Base-by-base conservation (phyloP, 2,329 filamentous ascomycete genomes). In the Periglandula ipomoeae region DNA sequence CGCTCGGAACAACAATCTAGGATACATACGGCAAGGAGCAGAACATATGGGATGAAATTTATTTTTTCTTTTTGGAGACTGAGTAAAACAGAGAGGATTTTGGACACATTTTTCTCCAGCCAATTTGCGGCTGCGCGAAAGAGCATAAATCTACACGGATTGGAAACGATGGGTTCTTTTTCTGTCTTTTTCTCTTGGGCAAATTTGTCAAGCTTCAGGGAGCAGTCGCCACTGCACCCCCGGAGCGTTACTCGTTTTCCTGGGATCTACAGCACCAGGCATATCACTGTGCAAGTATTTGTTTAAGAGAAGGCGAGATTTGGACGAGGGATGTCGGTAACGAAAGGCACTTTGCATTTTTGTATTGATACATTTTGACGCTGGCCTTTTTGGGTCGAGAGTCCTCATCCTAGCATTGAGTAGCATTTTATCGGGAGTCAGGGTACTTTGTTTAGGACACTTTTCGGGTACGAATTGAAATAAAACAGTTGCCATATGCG, bases 251-350 rank as follows among this genome's bases (percentile, higher is more conserved):
- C 13, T 22, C 20, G 26, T 39, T 19, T 38, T 44, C 40, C 48
- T 50, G 41, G 47, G 49, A 52, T 45, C 39, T 42, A 50, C 51
- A 52, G 44, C n/a, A 52, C 46, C 47, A 46, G 24, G 51, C 35
- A 39, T 46, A 27, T 48, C 35, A 22, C 17, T 34, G 34, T 41
- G 24, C 35, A 27, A n/a, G 26, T 44, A 38, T 40, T 38, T 39
- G 17, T 19, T 46, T 10, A 23, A 19, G 23, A 19, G 32, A 27
- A 15, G 17, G 34, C 44, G 5, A 39, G 17, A 15, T 38, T 38
- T 44, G 17, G 22, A 45, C 27, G 44, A 6, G 44, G 44, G 19
- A 27, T 27, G 34, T 27, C 32, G 22, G 44, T 24, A 15, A 38
- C 19, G 30, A 30, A 20, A 20, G 17, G 9, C 6, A 15, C n/a